Base-by-base conservation (phyloP, 169 alveolate species). In the Theileria annulata region DNA sequence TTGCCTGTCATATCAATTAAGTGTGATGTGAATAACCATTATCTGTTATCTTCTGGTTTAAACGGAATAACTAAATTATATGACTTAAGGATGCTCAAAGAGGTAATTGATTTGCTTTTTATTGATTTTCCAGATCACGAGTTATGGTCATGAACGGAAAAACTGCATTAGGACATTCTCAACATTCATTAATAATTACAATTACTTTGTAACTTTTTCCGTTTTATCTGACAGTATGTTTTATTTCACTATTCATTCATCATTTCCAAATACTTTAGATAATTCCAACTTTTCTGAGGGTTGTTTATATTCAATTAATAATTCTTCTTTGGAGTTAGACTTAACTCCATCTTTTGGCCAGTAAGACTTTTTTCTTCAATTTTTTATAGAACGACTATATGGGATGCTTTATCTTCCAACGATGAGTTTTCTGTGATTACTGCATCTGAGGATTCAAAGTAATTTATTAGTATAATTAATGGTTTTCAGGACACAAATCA, bases 41-140 rank as follows among this genome's bases (percentile, higher is more conserved):
- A 90, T 81, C 19, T 87, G 13, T 42, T 77, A 63, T 87, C 94
- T 28, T 75, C 91, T 33, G 94, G 94, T 21, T 63, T 81, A 12
- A 91, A 90, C 71, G 92, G 92, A 5, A 87, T 71, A 69, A 90
- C 92, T 6, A 90, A 87, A 79, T 75, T 90, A 6, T 48, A 67
- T 71, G 94, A 90, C 35, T 62, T 85, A n/a, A 48, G 94, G 19
- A 90, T 84, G 90, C 69, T 71, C 60, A 73, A 76, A 9, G 87
- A 84, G 85, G 90, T 84, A 23, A 19, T 70, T 33, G 21, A 9
- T 21, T 37, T 71, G n/a, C 67, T 0, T 12, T 58, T 2, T 58
- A 58, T 23, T 28, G 30, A 19, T 49, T n/a, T 48, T 42, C n/a
- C 42, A 72, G 79, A 56, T 72, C 2, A 35, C 56, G 5, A 72